phyloP scores from a whole-genome alignment of 768 basidiomycete genomes.

The Russula brevipes region DNA sequence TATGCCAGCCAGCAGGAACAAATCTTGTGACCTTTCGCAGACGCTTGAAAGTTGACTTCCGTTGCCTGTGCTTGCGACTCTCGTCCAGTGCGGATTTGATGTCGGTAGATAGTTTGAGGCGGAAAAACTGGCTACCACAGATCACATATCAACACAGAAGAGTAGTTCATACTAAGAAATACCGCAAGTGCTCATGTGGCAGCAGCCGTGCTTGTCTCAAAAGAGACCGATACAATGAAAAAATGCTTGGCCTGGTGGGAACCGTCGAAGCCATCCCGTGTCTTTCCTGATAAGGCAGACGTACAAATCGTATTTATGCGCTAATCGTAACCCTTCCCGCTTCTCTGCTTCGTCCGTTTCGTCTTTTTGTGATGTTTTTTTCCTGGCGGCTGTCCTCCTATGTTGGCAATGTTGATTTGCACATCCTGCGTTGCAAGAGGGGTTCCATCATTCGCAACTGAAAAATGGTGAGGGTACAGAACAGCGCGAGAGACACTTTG shows the following conservation, averaged over 20 bases:
- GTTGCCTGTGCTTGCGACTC: slow-evolving; percentile 30
- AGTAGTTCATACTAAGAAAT: neutral
- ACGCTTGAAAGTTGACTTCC: slow-evolving; percentile 42
- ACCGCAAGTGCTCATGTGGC: slow-evolving; percentile 47
- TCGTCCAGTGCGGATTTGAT: slow-evolving; percentile 44
- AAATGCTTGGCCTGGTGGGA: slow-evolving; percentile 21
- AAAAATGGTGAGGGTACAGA: slow-evolving; percentile 80
- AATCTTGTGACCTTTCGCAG: slow-evolving; percentile 43
- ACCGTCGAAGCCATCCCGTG: neutral
- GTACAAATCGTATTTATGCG: neutral
- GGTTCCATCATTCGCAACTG: slow-evolving; percentile 75
- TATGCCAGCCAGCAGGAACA: neutral
- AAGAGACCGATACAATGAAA: slow-evolving; percentile 38
- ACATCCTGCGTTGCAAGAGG: slow-evolving; percentile 43
- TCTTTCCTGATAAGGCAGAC: no score
- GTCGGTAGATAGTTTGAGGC: slow-evolving; percentile 53
- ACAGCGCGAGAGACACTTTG: slow-evolving; percentile 57
- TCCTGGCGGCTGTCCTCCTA: slow-evolving; percentile 36
- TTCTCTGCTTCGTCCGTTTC: slow-evolving; percentile 81
- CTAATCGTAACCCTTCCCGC: slow-evolving; percentile 87
- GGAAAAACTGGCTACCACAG: slow-evolving; percentile 54
- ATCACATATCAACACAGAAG: neutral
- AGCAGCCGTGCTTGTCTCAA: slow-evolving; percentile 40
- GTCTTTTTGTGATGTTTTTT: slow-evolving; percentile 87
- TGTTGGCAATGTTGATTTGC: slow-evolving; percentile 39